Conservation (phyloP, 768 basidiomycete species). For the Mycena albidolilacea region DNA sequence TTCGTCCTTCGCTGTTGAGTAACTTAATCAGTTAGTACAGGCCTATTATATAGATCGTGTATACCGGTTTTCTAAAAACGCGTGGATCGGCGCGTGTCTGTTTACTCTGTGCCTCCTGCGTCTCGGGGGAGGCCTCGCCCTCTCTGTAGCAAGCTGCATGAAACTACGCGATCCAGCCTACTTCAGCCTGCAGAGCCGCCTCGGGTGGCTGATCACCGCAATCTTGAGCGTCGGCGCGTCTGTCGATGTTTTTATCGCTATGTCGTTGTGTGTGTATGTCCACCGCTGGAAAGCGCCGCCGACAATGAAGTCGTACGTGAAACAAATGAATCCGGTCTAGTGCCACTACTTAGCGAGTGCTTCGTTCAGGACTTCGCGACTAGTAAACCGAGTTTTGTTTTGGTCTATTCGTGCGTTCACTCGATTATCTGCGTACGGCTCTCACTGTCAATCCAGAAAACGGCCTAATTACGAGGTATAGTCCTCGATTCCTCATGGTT, state of each 20-base stretch:
- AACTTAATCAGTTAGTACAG: conserved; percentile 18
- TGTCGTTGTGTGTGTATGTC: conserved; percentile 43
- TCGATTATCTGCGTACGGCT: not conserved
- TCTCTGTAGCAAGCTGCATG: conserved; percentile 41
- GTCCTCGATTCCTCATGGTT: not conserved
- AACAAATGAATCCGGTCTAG: not conserved
- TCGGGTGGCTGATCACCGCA: conserved; percentile 46
- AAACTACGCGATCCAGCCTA: conserved; percentile 44
- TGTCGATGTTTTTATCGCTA: conserved; percentile 45
- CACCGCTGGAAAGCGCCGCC: conserved; percentile 11
- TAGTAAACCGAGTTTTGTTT: conserved; percentile 43
- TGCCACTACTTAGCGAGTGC: not conserved
- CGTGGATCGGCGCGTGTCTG: conserved; percentile 35
- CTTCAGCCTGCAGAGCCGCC: conserved; percentile 38
- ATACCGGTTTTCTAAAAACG: conserved; percentile 39
- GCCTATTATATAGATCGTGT: conserved; percentile 46
- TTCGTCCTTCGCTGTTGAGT: not conserved
- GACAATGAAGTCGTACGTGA: conserved; percentile 28
- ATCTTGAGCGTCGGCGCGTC: conserved; percentile 41
- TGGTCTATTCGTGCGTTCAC: conserved; percentile 46
- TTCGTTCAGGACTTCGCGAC: conserved; percentile 35
- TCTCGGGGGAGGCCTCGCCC: conserved; percentile 36
- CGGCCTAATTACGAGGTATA: conserved; percentile 44
- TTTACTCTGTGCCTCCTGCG: conserved; percentile 41
- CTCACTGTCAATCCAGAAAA: conserved; percentile 36